Evolutionary conservation across 768 basidiomycete species (phyloP), one percentile per base, ranked within the genome.

Genomic region (Epithele typhae): DNA sequence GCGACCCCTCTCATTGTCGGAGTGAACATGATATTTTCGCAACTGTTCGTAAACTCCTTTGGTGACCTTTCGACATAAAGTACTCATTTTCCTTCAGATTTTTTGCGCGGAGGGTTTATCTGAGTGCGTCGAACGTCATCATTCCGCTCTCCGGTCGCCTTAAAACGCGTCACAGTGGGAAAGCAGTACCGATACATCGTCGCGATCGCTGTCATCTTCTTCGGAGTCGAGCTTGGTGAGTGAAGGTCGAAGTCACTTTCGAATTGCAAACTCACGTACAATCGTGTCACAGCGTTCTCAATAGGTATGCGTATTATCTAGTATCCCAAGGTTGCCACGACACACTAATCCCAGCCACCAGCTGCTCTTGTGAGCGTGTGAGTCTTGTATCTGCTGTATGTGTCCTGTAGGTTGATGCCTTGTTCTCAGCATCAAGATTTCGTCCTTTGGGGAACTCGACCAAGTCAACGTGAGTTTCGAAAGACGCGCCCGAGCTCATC

Each of bases 71-170:
- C 30, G 15, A 32, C 30, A 9, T 32, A 32, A 15, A 32, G 9
- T 32, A 15, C 30, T 9, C 15, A 9, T 32, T 32, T 32, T 32
- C 9, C 30, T 32, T 30, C 14, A 49, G 48, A 2, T 49, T 39
- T 22, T 49, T 39, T 19, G 48, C 43, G 2, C 42, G 48, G 5
- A 40, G 48, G 1, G 48, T 43, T 0, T 49, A 44, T 17, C 32
- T 49, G 9, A 19, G 48, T 49, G 32, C 37, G 42, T 22, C n/a
- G n/a, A n/a, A n/a, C n/a, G n/a, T n/a, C n/a, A n/a, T n/a, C n/a
- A n/a, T n/a, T n/a, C n/a, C n/a, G n/a, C 5, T 21, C 27, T 30
- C 27, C 27, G 14, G 27, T 35, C 12, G 4, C 9, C 17, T 30
- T 5, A 5, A 8, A 5, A 18, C 4, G 10, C 1, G 14, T 6